Conservation (phyloP, 495 filamentous ascomycete genomes). For the Thermothielavioides terrestris region DNA sequence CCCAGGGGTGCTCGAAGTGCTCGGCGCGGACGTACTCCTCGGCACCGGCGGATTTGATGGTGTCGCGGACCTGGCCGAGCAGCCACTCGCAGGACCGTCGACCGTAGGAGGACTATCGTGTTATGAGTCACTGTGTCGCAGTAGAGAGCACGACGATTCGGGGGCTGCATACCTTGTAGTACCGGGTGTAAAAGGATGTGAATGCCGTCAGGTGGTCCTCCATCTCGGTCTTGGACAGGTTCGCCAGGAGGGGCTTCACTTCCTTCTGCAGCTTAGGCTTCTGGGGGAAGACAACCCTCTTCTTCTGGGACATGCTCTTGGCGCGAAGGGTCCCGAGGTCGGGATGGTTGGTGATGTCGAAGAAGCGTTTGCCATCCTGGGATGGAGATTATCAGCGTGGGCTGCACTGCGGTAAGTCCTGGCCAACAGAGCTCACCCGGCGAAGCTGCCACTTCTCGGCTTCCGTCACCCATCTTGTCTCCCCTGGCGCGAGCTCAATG, state of each 20-base stretch:
- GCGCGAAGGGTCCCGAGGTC: conserved; percentile 45
- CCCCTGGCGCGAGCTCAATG: conserved; percentile 81
- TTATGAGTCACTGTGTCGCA: no score
- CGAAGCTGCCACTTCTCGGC: conserved; percentile 90
- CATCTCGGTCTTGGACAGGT: conserved; percentile 72
- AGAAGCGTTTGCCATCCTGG: conserved; percentile 80
- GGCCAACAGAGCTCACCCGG: conserved; percentile 47
- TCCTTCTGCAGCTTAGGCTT: conserved; percentile 57
- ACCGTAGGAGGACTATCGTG: conserved; percentile 78
- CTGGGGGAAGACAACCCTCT: conserved; percentile 54
- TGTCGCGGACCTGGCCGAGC: conserved; percentile 59
- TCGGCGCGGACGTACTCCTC: conserved; percentile 56
- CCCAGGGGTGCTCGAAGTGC: conserved; percentile 77
- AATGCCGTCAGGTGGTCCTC: conserved; percentile 50
- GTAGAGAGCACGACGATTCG: no score
- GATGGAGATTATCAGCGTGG: conserved; percentile 25
- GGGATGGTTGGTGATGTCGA: conserved; percentile 76
- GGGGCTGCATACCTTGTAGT: conserved; percentile 22
- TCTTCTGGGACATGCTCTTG: conserved; percentile 30
- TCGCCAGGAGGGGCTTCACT: conserved; percentile 55
- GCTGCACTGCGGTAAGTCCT: neutral
- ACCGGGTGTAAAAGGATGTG: conserved; percentile 27
- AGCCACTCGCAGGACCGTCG: conserved; percentile 89
- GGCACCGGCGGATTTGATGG: conserved; percentile 62
- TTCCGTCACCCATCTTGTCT: conserved; percentile 79